phyloP scores from a whole-genome alignment of 139 green algal species.

The Dunaliella sp. region DNA sequence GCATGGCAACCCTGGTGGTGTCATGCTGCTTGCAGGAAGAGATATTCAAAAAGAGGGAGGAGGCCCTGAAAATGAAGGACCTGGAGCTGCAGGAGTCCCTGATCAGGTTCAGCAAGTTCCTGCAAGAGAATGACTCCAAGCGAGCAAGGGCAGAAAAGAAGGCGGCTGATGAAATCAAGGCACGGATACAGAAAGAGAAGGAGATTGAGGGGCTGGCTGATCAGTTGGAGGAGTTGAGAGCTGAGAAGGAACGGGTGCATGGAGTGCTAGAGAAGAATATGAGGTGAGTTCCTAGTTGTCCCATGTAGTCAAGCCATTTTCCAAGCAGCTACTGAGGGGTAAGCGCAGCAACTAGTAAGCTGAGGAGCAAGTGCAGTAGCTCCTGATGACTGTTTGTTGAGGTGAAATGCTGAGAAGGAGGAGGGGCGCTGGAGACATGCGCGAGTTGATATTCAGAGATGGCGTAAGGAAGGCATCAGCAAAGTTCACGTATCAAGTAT shows the following conservation, averaged over 20 bases:
- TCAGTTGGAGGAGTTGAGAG: slow-evolving; percentile 63
- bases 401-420: too few species aligned
- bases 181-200: slow-evolving; percentile 67
- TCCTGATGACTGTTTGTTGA: too few species aligned
- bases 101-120: slow-evolving; percentile 89
- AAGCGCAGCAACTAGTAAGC: too few species aligned
- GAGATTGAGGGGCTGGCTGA: slow-evolving; percentile 78
- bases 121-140: slow-evolving; percentile 90
- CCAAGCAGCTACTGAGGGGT: too few species aligned
- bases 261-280: slow-evolving; percentile 71
- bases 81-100: slow-evolving; percentile 89
- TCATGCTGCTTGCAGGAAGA: slow-evolving; percentile 65
- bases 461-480: too few species aligned
- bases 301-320: too few species aligned
- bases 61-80: slow-evolving; percentile 86
- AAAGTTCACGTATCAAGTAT: too few species aligned
- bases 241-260: slow-evolving; percentile 66
- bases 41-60: slow-evolving; percentile 76
- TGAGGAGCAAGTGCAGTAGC: too few species aligned
- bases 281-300: slow-evolving; percentile 56
- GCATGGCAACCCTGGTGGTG: too few species aligned
- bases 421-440: too few species aligned
- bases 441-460: too few species aligned
- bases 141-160: slow-evolving; percentile 79
- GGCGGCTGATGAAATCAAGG: slow-evolving; percentile 76